A percentile compares a stretch with the other conserved stretches of the same genome.
These are phyloP conservation scores for Fistulifera pelliculosa DNA, from an alignment of 108 stramenopile genomes.

Conservation along the genomic window DNA sequence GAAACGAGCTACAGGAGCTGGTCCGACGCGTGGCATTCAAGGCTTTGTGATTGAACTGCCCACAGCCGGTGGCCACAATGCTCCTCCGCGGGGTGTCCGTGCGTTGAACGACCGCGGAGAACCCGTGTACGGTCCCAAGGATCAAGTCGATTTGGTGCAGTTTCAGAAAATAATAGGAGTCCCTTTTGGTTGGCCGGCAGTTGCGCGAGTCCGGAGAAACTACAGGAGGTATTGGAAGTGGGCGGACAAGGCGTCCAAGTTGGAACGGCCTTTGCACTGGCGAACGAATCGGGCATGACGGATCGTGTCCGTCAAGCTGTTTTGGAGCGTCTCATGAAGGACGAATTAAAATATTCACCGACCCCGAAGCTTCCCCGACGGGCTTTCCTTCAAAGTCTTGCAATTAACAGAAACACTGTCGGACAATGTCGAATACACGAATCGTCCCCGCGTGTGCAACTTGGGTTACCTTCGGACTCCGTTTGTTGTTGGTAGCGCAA, in stretches of 20 bases:
- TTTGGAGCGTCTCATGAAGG: constrained; percentile 15
- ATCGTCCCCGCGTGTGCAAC: constrained; percentile 33
- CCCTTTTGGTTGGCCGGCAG: constrained; percentile 44
- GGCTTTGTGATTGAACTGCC: constrained; percentile 42
- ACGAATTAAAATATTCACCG: constrained; percentile 26
- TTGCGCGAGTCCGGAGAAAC: constrained; percentile 25
- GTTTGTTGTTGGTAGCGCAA: constrained; percentile 11
- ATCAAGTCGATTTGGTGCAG: constrained; percentile 24
- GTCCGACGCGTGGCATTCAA: constrained; percentile 34
- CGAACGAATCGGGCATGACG: constrained; percentile 38
- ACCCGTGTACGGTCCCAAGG: constrained; percentile 37
- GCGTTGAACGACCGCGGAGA: constrained; percentile 23
- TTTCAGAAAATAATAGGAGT: constrained; percentile 31
- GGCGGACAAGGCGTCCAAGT: constrained; percentile 42
- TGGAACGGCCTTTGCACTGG: constrained; percentile 35
- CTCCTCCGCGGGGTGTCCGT: constrained; percentile 37
- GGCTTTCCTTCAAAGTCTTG: constrained; percentile 52
- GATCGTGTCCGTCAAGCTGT: constrained; percentile 16
- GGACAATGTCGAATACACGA: constrained; percentile 19
- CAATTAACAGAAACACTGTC: constrained; percentile 24
- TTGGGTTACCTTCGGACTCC: constrained; percentile 32
- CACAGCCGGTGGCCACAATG: constrained; percentile 43
- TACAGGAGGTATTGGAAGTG: constrained; percentile 23
- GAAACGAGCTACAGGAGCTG: constrained; percentile 32
- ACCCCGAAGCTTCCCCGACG: constrained; percentile 38